These are phyloP conservation scores for Apiotrichum montevideense DNA, from an alignment of 1,284 basidiomycete genomes.

Conservation along the genomic window DNA sequence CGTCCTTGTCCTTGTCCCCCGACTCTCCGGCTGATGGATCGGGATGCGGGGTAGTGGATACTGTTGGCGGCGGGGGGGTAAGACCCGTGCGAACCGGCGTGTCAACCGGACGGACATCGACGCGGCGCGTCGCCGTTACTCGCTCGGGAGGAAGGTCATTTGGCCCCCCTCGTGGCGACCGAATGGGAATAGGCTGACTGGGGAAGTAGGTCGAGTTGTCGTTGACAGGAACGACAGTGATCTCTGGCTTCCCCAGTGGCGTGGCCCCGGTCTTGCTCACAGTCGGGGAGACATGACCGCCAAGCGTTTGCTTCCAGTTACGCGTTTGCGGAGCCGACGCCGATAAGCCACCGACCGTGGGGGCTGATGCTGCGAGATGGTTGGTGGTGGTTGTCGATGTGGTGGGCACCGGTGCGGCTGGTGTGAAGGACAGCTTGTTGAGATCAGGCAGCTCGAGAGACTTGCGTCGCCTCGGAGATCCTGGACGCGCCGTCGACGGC, in stretches of 20 bases:
- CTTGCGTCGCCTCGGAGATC: constrained; percentile 41
- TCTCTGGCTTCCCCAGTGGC: constrained; percentile 1
- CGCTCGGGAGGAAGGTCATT: constrained; percentile 4
- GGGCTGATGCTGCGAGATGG: constrained; percentile 21
- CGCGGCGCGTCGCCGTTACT: constrained; percentile 5
- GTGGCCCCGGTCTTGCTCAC: background rate
- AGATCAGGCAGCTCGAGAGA: constrained; percentile 46
- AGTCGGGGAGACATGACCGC: constrained; percentile 17
- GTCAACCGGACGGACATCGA: constrained; percentile 15
- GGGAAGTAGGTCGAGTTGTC: constrained; percentile 16
- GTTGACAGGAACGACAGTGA: constrained; percentile 19
- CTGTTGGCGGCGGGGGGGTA: constrained; percentile 27
- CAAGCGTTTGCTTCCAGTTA: constrained; percentile 32
- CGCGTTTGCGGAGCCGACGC: constrained; percentile 3
- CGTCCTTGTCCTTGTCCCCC: constrained; percentile 23
- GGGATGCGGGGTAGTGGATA: constrained; percentile 27
- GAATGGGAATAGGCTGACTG: constrained; percentile 18
- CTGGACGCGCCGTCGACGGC: constrained; percentile 29
- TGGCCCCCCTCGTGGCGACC: constrained; percentile 11
- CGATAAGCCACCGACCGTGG: background rate
- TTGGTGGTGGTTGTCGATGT: constrained; percentile 39
- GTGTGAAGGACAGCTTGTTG: constrained; percentile 45
- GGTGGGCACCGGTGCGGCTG: constrained; percentile 37
- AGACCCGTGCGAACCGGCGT: constrained; percentile 17
- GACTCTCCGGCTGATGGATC: background rate